Base-by-base conservation (phyloP, 495 filamentous ascomycete genomes). In the Xylaria nigripes region DNA sequence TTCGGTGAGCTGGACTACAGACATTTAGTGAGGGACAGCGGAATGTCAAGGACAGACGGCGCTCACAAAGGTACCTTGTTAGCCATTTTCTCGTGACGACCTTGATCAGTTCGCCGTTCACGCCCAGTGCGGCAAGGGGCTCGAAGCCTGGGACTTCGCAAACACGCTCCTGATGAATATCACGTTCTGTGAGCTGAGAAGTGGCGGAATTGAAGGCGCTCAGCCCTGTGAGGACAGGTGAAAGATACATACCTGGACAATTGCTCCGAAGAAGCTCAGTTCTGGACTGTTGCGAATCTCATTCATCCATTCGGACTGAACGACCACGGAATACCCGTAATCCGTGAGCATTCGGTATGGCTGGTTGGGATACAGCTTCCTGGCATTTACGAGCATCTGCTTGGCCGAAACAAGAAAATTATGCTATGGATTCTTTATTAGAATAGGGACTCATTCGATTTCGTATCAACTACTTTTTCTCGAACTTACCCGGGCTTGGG, bases 281-380 rank as follows among this genome's bases (percentile, higher is more conserved):
- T 58, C 48, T 2, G 55, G 47, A 24, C 76, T 64, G 48, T 68
- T 77, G 46, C 74, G 76, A 43, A 80, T 64, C 54, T 81, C 77
- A 40, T 79, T 62, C 7, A 75, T 63, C 45, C 69, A 65, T 23
- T 65, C 64, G 1, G 71, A 74, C 22, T 77, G 73, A 43, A 81
- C 58, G 21, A 81, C 43, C 10, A 75, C 51, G 16, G 59, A 44
- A 22, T 66, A 57, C 25, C 67, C 64, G 12, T 50, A 21, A 9
- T 69, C 63, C 16, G 50, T 61, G 27, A 61, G 64, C 12, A 69
- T 47, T 40, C 66, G 64, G 12, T 51, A 61, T 1, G 66, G 42
- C 38, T 61, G 57, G 38, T 57, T 51, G 1, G 62, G 62, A 22
- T 60, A 54, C 15, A 47, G 30, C 41, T 60, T 24, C 23, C 51